A percentile compares a stretch with the other conserved stretches of the same genome.
Conservation (phyloP, 2,329 filamentous ascomycete species). For the Rutstroemia sp. region DNA sequence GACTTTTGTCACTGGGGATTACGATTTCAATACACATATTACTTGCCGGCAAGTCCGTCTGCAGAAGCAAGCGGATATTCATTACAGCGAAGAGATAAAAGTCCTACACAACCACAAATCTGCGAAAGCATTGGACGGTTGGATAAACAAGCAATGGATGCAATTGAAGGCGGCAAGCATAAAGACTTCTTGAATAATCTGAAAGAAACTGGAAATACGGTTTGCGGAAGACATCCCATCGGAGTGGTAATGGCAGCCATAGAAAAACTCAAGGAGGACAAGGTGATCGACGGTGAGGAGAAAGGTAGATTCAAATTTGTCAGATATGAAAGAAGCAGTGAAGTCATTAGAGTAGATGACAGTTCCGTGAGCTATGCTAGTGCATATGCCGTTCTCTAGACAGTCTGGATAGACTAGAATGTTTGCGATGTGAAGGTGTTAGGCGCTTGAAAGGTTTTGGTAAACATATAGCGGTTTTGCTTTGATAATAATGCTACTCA, state of each 20-base stretch:
- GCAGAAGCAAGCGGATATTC: conserved; percentile 21
- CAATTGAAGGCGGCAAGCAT: conserved; percentile 71
- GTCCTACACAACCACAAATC: conserved; percentile 46
- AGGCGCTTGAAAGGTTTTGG: too few species aligned
- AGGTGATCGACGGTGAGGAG: conserved; percentile 20
- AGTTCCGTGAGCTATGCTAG: conserved; percentile 95
- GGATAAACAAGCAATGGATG: conserved; percentile 76
- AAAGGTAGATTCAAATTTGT: conserved; percentile 58
- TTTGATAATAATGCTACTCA: too few species aligned
- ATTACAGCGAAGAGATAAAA: conserved; percentile 26
- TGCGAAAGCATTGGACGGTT: conserved; percentile 78
- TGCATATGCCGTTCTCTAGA: conserved; percentile 66
- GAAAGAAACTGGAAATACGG: conserved; percentile 72
- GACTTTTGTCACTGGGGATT: conserved; percentile 97
- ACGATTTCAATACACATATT: conserved; percentile 78
- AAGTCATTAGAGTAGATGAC: conserved; percentile 60
- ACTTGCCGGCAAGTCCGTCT: conserved; percentile 51
- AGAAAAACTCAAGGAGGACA: conserved; percentile 48
- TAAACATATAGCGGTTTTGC: too few species aligned
- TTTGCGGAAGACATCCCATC: conserved; percentile 92
- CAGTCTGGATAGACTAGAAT: neutral
- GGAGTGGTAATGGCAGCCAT: conserved; percentile 85
- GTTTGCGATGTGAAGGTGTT: neutral
- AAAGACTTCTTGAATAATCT: conserved; percentile 62
- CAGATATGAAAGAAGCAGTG: conserved; percentile 77